Percentiles rank a stretch among this genome's conserved stretches.
Evolutionary conservation across 164 flowering plant genomes (phyloP).

Genomic region (Chloranthus sessilifolius): DNA sequence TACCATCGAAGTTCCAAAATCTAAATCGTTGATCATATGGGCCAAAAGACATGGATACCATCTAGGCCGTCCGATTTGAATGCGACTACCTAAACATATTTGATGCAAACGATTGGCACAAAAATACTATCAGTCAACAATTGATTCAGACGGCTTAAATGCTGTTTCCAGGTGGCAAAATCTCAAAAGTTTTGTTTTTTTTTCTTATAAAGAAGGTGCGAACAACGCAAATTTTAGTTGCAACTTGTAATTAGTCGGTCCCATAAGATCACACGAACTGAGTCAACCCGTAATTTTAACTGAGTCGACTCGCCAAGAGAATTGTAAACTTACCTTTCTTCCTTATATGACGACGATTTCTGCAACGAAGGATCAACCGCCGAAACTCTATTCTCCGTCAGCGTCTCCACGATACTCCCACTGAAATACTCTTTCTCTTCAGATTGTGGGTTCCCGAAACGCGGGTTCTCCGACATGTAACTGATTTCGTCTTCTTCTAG

Average conservation of each 20-base stretch:
- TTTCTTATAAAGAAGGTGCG: too few relatives aligned
- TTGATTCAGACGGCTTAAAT: too few relatives aligned
- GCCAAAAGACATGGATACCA: too few relatives aligned
- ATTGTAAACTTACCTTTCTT: conserved; percentile 46
- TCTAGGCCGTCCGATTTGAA: too few relatives aligned
- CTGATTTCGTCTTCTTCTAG: conserved; percentile 35
- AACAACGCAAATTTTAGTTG: not conserved
- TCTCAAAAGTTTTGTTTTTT: too few relatives aligned
- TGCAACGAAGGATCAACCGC: conserved; percentile 29
- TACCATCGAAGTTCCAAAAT: too few relatives aligned
- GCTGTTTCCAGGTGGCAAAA: too few relatives aligned
- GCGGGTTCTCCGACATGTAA: conserved; percentile 80
- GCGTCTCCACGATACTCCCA: conserved; percentile 78
- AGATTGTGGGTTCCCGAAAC: conserved; percentile 64
- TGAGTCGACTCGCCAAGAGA: not conserved
- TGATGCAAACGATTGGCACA: too few relatives aligned
- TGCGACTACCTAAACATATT: too few relatives aligned
- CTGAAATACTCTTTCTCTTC: conserved; percentile 91
- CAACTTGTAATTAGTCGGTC: too few relatives aligned
- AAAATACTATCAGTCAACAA: too few relatives aligned
- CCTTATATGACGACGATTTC: conserved; percentile 66
- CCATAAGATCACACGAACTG: not conserved
- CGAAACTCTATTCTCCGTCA: conserved; percentile 28
- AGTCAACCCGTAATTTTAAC: not conserved
- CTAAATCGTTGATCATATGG: too few relatives aligned